phyloP scores from a whole-genome alignment of 768 basidiomycete species.

The Kwoniella pini region DNA sequence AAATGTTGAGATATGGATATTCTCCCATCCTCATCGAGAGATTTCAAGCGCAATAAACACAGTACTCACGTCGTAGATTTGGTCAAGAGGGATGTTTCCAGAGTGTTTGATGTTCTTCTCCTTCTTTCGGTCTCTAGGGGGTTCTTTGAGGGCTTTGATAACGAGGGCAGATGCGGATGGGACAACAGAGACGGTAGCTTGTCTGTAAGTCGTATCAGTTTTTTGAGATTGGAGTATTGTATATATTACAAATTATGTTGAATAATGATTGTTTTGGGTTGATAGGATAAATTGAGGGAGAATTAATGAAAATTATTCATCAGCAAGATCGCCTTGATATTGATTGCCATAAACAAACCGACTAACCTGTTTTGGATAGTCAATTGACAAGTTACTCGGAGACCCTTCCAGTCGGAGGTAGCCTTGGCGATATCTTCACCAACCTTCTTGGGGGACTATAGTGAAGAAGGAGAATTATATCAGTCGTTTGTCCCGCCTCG shows the following conservation, averaged over 20 bases:
- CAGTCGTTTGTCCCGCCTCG: too few relatives aligned
- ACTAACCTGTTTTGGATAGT: slow-evolving; percentile 89
- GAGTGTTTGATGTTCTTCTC: slow-evolving; percentile 99
- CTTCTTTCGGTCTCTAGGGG: slow-evolving; percentile 99
- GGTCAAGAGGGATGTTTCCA: slow-evolving; percentile 90
- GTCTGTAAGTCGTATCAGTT: slow-evolving; percentile 57
- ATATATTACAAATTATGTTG: too few relatives aligned
- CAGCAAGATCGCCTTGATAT: too few relatives aligned
- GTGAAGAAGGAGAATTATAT: too few relatives aligned
- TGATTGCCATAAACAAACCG: not conserved
- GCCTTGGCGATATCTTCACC: slow-evolving; percentile 99
- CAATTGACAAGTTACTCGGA: slow-evolving; percentile 96
- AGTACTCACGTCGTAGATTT: slow-evolving; percentile 69
- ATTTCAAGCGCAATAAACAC: too few relatives aligned
- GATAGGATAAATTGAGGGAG: too few relatives aligned
- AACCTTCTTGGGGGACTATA: slow-evolving; percentile 98
- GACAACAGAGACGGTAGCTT: slow-evolving; percentile 94
- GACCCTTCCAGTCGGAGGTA: slow-evolving; percentile 97
- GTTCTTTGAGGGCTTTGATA: slow-evolving; percentile 98
- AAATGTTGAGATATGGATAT: too few relatives aligned
- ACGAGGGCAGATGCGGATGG: slow-evolving; percentile 96
- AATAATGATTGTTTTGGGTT: not conserved
- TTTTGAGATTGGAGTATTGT: too few relatives aligned
- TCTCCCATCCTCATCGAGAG: too few relatives aligned
- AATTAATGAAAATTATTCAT: too few relatives aligned